A percentile compares a stretch with the other conserved stretches of the same genome.
Evolutionary conservation across 495 filamentous ascomycete species (phyloP).

Genomic region (Hypoxylon trugodes): DNA sequence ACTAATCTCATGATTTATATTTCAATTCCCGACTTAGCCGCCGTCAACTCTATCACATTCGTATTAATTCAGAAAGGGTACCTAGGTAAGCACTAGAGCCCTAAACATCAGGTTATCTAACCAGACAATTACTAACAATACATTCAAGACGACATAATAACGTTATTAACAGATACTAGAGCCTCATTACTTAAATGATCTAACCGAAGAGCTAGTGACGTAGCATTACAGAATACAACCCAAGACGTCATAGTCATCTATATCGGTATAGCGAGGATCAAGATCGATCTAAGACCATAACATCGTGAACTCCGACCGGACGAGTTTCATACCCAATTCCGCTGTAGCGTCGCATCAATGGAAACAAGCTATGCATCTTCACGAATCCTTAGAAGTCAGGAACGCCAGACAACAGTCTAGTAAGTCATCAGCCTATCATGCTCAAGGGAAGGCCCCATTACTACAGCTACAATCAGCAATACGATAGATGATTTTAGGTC

Average conservation of each 20-base stretch:
- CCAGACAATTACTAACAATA: background rate
- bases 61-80: no score
- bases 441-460: no score
- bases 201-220: no score
- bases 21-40: no score
- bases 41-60: no score
- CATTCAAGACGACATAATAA: background rate
- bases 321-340: no score
- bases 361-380: background rate
- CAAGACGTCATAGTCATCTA: constrained; percentile 11
- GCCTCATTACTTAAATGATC: no score
- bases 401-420: background rate
- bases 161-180: background rate
- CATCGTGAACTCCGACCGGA: background rate
- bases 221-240: constrained; percentile 7
- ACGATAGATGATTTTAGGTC: background rate
- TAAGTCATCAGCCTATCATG: background rate
- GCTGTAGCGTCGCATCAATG: background rate
- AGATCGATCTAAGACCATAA: constrained; percentile 17
- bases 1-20: no score
- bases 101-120: constrained; percentile 1
- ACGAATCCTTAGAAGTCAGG: background rate
- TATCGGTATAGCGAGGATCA: no score
- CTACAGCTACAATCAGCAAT: no score
- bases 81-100: constrained; percentile 14